Conservation (phyloP, 768 basidiomycete species). For the Piloderma croceum region DNA sequence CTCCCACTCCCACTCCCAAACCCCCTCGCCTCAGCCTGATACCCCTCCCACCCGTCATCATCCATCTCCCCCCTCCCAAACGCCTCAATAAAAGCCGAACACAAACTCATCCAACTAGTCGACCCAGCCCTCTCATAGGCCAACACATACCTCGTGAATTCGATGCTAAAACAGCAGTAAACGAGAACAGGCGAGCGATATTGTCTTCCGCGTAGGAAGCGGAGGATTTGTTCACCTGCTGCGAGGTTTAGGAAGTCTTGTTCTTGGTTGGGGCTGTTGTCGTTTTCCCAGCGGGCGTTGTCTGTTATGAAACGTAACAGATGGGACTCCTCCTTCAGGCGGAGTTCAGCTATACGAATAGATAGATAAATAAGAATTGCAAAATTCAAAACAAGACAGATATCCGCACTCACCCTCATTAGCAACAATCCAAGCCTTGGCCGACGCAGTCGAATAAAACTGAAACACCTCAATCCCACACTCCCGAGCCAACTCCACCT, state of each 20-base stretch:
- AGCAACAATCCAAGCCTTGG: constrained; percentile 24
- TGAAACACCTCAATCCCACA: constrained; percentile 20
- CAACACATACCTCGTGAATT: constrained; percentile 17
- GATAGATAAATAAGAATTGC: no score
- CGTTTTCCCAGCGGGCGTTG: constrained; percentile 21
- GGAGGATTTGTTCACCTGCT: constrained; percentile 22
- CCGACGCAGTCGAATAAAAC: constrained; percentile 22
- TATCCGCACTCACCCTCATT: constrained; percentile 16
- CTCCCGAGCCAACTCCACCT: constrained; percentile 11
- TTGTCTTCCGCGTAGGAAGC: constrained; percentile 19
- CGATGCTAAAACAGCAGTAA: constrained; percentile 13
- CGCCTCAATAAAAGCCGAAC: no score
- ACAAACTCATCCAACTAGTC: no score
- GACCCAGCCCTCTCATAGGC: constrained; percentile 18
- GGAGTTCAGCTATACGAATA: constrained; percentile 18
- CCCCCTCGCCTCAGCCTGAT: no score
- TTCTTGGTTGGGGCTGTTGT: not conserved
- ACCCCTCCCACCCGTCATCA: no score
- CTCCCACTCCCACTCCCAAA: no score
- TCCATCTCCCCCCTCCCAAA: no score
- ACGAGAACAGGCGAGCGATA: constrained; percentile 20
- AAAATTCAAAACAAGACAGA: not conserved
- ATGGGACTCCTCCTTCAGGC: constrained; percentile 14
- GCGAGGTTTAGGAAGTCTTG: constrained; percentile 17
- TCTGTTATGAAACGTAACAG: constrained; percentile 27